These are phyloP conservation scores for Vigna trinervia DNA, from an alignment of 306 rosid species.

Conservation along the genomic window DNA sequence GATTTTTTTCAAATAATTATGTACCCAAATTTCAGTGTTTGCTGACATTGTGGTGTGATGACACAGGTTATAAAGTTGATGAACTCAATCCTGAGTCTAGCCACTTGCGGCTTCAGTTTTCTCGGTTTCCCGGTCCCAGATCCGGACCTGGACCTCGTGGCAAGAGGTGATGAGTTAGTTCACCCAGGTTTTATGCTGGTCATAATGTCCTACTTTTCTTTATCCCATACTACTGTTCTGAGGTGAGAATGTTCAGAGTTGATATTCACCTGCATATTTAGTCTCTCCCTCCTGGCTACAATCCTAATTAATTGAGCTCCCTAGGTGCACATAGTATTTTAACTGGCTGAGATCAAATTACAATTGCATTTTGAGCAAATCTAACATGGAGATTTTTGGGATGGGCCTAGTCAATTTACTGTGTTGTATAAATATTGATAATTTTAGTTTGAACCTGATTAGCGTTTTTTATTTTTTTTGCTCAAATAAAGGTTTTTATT, in stretches of 20 bases:
- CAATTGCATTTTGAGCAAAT: conserved; percentile 39
- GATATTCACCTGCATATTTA: conserved; percentile 39
- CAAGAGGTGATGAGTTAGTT: conserved; percentile 70
- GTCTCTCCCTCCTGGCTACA: conserved; percentile 33
- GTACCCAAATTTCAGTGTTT: conserved; percentile 26
- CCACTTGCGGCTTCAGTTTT: conserved; percentile 80
- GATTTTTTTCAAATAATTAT: neutral
- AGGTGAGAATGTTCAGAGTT: conserved; percentile 33
- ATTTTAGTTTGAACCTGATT: conserved; percentile 20
- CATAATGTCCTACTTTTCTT: conserved; percentile 15
- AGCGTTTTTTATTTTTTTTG: neutral
- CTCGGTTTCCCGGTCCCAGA: conserved; percentile 85
- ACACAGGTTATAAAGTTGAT: conserved; percentile 76
- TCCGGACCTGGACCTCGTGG: conserved; percentile 69
- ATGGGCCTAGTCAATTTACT: conserved; percentile 38
- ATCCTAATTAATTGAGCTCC: conserved; percentile 16
- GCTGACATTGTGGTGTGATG: conserved; percentile 50
- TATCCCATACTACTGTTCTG: conserved; percentile 1
- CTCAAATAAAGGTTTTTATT: conserved; percentile 19
- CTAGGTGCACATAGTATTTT: conserved; percentile 42
- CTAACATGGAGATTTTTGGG: conserved; percentile 44
- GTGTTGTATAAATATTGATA: conserved; percentile 41
- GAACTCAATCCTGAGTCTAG: conserved; percentile 71
- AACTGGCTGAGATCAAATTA: conserved; percentile 38
- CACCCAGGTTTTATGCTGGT: conserved; percentile 33